These are phyloP conservation scores for Nymphaea colorata DNA, from an alignment of 164 flowering plant genomes.

Conservation along the genomic window DNA sequence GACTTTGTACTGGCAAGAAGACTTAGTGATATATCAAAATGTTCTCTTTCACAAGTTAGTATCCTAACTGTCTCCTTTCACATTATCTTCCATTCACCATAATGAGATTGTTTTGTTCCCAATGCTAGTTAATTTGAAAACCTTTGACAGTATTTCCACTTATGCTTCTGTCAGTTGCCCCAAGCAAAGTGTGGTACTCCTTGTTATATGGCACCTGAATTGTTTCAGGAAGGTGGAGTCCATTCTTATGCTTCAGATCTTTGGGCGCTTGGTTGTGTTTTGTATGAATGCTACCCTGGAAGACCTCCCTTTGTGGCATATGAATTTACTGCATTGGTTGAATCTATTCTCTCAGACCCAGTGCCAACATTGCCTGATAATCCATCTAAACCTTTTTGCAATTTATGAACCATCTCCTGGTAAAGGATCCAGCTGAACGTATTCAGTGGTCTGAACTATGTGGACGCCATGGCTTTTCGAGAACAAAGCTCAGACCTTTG, in stretches of 20 bases:
- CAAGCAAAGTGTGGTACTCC: too few species aligned
- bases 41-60: too few species aligned
- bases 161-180: too few species aligned
- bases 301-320: slow-evolving; percentile 84
- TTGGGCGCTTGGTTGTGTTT: slow-evolving; percentile 98
- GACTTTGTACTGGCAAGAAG: too few species aligned
- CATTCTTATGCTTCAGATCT: slow-evolving; percentile 98
- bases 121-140: too few species aligned
- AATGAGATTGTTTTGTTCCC: too few species aligned
- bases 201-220: too few species aligned
- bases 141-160: too few species aligned
- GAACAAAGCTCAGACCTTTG: slow-evolving; percentile 32
- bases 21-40: too few species aligned
- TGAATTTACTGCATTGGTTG: slow-evolving; percentile 84
- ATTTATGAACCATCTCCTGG: slow-evolving; percentile 64
- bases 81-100: too few species aligned
- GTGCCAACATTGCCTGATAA: slow-evolving; percentile 70
- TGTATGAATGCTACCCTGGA: slow-evolving; percentile 89
- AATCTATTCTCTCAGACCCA: slow-evolving; percentile 76
- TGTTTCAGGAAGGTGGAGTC: slow-evolving; percentile 91
- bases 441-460: slow-evolving; percentile 85
- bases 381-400: slow-evolving; percentile 65
- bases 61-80: too few species aligned
- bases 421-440: slow-evolving; percentile 93
- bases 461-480: slow-evolving; percentile 85